A percentile compares a stretch with the other conserved stretches of the same genome.
Conservation (phyloP, 2,329 filamentous ascomycete species). For the Cladophialophora immunda region DNA sequence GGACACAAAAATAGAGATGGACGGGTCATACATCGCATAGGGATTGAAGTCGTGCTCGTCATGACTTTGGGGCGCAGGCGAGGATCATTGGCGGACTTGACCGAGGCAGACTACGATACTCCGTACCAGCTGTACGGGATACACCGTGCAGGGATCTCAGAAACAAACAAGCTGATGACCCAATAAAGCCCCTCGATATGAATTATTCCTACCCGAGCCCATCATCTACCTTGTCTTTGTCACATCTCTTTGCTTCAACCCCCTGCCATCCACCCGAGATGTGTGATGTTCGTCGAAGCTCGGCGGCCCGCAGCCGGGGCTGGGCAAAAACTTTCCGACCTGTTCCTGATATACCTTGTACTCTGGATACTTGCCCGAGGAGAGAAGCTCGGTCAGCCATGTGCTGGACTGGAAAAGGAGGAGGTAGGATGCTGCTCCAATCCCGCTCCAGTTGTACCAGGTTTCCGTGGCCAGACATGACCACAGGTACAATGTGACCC, state of each 20-base stretch:
- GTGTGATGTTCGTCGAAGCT: constrained; percentile 13
- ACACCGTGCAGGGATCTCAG: not conserved
- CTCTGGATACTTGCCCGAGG: constrained; percentile 82
- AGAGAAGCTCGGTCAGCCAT: constrained; percentile 84
- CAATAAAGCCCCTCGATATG: not conserved
- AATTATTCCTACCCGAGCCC: constrained; percentile 45
- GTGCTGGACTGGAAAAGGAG: constrained; percentile 90
- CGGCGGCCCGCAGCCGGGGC: constrained; percentile 15
- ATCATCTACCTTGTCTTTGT: constrained; percentile 26
- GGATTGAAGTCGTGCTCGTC: not conserved
- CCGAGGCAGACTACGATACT: not conserved
- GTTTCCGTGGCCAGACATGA: constrained; percentile 75
- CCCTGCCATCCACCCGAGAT: constrained; percentile 9
- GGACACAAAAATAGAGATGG: not conserved
- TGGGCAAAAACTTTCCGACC: constrained; percentile 85
- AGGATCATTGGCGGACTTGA: not conserved
- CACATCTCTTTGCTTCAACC: constrained; percentile 17
- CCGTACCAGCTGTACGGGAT: not conserved
- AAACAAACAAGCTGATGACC: not conserved
- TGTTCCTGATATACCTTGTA: constrained; percentile 84
- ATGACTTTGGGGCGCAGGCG: not conserved
- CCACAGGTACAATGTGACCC: constrained; percentile 91
- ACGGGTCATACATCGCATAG: not conserved
- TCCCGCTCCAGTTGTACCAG: constrained; percentile 79
- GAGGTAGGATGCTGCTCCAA: constrained; percentile 75